Base-by-base conservation (phyloP, 2,329 filamentous ascomycete genomes). In the Aspergillus pseudoterreus region DNA sequence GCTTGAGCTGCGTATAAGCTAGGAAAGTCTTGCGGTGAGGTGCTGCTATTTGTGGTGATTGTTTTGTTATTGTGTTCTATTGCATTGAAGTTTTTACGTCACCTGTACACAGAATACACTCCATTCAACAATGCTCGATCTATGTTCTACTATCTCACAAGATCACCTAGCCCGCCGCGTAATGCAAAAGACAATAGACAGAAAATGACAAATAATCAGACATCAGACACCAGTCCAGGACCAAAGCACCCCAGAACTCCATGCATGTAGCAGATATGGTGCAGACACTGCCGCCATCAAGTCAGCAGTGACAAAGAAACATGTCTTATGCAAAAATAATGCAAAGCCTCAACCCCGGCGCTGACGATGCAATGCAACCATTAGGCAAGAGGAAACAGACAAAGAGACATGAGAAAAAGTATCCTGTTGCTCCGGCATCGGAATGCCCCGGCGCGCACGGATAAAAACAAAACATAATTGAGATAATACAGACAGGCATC, bases 341-440 rank as follows among this genome's bases (percentile, higher is more conserved):
- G 43, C 51, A 45, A 43, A 47, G 38, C 32, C 41, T 50, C 47
- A 45, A 56, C 41, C 49, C 44, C 46, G 17, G 50, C 45, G 46
- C 45, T 24, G 36, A 39, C 48, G 35, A 58, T 53, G 52, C 46
- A 55, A 57, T 57, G 54, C 50, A 55, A 49, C 35, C 47, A 42
- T 38, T 27, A 45, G 42, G 45, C 33, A 53, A 52, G 45, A 54
- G 35, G 49, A 52, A 51, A 46, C 22, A 30, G 42, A 47, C 15
- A 39, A 51, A 48, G 9, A 48, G 22, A 50, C 36, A 49, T 48
- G 43, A 43, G 36, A 44, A 43, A 36, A 24, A 42, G 17, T 17
- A 42, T 21, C 14, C 4, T 42, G 39, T n/a, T 1, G 19, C 39
- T 19, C 39, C 4, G 2, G 17, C 6, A 22, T n/a, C 39, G 22